These are phyloP conservation scores for Rachicladosporium sp. DNA, from an alignment of 2,329 filamentous ascomycete species.

Conservation along the genomic window DNA sequence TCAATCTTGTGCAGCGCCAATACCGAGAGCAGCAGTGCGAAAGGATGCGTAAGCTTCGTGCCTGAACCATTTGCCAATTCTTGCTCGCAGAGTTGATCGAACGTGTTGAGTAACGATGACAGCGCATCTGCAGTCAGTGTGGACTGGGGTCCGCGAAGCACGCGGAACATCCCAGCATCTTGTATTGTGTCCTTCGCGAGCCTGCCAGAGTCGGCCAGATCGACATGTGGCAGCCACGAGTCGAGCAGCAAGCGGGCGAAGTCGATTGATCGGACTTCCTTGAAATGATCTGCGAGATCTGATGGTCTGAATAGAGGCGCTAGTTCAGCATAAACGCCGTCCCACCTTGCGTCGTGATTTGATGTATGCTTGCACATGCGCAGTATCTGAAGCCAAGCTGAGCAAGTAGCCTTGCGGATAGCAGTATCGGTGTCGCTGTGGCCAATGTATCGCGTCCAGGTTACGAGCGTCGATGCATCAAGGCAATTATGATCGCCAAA, in stretches of 20 bases:
- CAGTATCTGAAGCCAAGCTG: background rate
- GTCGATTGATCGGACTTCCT: conserved; percentile 1
- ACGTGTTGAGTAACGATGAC: background rate
- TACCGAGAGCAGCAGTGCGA: background rate
- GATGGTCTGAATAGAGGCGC: background rate
- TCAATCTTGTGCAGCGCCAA: background rate
- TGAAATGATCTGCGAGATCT: conserved; percentile 10
- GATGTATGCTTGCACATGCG: background rate
- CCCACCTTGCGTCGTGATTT: background rate
- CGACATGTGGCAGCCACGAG: conserved; percentile 10
- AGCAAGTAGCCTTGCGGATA: background rate
- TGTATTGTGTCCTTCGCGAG: background rate
- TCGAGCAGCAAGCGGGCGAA: conserved; percentile 8
- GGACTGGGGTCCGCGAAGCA: no score
- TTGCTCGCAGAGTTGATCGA: background rate
- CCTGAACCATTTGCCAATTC: background rate
- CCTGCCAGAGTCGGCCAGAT: background rate
- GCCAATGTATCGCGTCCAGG: background rate
- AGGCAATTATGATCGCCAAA: background rate
- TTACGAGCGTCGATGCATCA: background rate
- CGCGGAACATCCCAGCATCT: no score
- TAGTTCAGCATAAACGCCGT: conserved; percentile 3
- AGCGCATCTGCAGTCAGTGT: background rate
- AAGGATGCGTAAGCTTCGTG: background rate
- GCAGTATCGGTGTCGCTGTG: background rate